Evolutionary conservation across 78 protist species (phyloP).

Genomic region (Dictyostelium brefeldianum): DNA sequence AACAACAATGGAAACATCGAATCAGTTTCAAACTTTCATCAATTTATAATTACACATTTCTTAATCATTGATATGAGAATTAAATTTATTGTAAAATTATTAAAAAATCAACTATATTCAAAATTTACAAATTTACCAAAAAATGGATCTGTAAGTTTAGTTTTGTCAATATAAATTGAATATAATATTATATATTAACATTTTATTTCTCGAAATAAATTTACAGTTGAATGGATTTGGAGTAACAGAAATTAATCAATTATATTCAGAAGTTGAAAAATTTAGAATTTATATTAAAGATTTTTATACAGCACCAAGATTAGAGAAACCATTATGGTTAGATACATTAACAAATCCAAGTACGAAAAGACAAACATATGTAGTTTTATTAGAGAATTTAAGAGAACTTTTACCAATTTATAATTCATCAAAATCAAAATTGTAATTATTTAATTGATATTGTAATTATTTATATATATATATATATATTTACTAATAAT

Average conservation of each 20-base stretch:
- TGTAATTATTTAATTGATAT: constrained; percentile 6
- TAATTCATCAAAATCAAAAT: constrained; percentile 65
- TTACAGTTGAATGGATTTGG: constrained; percentile 7
- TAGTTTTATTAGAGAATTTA: constrained; percentile 18
- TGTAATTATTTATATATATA: background rate
- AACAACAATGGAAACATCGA: constrained; percentile 1
- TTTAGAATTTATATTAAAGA: constrained; percentile 67
- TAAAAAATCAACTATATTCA: constrained; percentile 65
- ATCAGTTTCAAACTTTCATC: constrained; percentile 62
- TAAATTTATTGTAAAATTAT: constrained; percentile 52
- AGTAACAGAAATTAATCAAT: constrained; percentile 44
- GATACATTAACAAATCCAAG: constrained; percentile 64
- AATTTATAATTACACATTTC: constrained; percentile 69
- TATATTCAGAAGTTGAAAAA: constrained; percentile 57
- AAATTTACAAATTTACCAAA: constrained; percentile 31
- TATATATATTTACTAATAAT: background rate
- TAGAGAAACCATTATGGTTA: constrained; percentile 79
- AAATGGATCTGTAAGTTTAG: constrained; percentile 45
- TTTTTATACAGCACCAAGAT: constrained; percentile 67
- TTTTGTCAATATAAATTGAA: background rate
- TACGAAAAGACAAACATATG: constrained; percentile 60
- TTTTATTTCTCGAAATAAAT: background rate
- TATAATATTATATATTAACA: background rate
- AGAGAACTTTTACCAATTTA: constrained; percentile 58
- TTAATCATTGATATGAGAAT: constrained; percentile 56